A percentile compares a stretch with the other conserved stretches of the same genome.
Evolutionary conservation across 2,329 filamentous ascomycete species (phyloP).

Genomic region (Clonostachys sp.): DNA sequence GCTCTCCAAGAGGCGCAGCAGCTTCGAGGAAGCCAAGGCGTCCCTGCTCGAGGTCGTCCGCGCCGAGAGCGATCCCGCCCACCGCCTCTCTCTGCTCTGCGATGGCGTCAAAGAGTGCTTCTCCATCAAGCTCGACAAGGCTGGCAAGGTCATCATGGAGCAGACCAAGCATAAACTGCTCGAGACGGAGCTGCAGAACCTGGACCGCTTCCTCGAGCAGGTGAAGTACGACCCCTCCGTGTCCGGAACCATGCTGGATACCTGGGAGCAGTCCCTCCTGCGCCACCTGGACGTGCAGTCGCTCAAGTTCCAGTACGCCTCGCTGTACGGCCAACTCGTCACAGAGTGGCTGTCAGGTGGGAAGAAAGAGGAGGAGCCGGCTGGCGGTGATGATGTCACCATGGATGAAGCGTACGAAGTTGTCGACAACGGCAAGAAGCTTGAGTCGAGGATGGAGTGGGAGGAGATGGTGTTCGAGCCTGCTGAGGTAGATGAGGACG

Average conservation of each 20-base stretch:
- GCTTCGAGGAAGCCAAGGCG: slow-evolving; percentile 27
- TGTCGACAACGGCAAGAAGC: slow-evolving; percentile 31
- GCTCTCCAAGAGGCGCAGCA: slow-evolving; percentile 29
- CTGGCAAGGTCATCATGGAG: slow-evolving; percentile 11
- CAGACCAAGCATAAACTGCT: slow-evolving; percentile 16
- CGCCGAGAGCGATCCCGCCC: slow-evolving; percentile 13
- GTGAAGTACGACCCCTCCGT: slow-evolving; percentile 33
- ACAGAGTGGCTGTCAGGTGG: slow-evolving; percentile 36
- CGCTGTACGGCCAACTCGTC: slow-evolving; percentile 39
- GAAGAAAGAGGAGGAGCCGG: slow-evolving; percentile 11
- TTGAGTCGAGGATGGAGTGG: slow-evolving; percentile 30
- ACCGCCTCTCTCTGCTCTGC: slow-evolving; percentile 23
- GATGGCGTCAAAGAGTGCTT: slow-evolving; percentile 28
- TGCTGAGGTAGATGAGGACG: slow-evolving; percentile 25
- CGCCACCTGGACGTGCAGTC: slow-evolving; percentile 31
- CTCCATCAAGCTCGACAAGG: slow-evolving; percentile 19
- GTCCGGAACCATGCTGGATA: slow-evolving; percentile 20
- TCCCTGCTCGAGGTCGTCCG: slow-evolving; percentile 18
- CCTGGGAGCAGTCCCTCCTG: slow-evolving; percentile 28
- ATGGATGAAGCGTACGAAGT: slow-evolving; percentile 32
- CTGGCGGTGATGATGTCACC: slow-evolving; percentile 10
- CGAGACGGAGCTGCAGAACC: slow-evolving; percentile 26
- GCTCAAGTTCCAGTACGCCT: slow-evolving; percentile 35
- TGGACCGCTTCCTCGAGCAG: slow-evolving; percentile 32
- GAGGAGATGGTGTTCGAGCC: slow-evolving; percentile 37